Conservation (phyloP, 2,329 filamentous ascomycete genomes). For the Fonsecaea pugnacius region DNA sequence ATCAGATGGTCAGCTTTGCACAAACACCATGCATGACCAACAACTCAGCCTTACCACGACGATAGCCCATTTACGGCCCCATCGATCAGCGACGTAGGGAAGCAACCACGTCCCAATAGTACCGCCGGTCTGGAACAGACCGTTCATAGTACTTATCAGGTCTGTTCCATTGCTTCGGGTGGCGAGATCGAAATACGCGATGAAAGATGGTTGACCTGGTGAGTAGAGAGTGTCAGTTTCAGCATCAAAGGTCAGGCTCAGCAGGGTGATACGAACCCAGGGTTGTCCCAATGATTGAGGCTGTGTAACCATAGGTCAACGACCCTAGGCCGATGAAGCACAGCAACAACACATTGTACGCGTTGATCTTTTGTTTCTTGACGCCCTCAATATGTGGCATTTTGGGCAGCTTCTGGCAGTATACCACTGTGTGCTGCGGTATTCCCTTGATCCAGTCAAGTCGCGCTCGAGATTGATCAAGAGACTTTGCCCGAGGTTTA, state of each 20-base stretch:
- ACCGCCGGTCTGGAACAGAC: slow-evolving; percentile 29
- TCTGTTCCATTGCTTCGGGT: slow-evolving; percentile 31
- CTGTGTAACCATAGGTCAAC: slow-evolving; percentile 33
- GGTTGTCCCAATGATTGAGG: slow-evolving; percentile 34
- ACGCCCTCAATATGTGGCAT: background rate
- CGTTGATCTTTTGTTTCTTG: slow-evolving; percentile 27
- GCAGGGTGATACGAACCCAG: slow-evolving; percentile 31
- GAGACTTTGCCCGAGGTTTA: slow-evolving; percentile 4
- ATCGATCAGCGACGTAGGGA: slow-evolving; percentile 31
- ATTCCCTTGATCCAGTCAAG: background rate
- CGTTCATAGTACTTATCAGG: slow-evolving; percentile 32
- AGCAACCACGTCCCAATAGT: slow-evolving; percentile 29
- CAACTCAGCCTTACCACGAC: slow-evolving; percentile 23
- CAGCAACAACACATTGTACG: slow-evolving; percentile 28
- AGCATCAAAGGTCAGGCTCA: background rate
- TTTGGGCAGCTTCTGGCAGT: background rate
- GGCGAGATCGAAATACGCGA: slow-evolving; percentile 40
- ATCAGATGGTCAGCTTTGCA: slow-evolving; percentile 1
- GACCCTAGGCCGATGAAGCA: slow-evolving; percentile 31
- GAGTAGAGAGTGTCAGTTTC: background rate
- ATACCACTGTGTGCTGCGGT: background rate
- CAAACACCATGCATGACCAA: background rate
- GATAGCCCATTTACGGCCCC: slow-evolving; percentile 33
- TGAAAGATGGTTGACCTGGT: slow-evolving; percentile 50
- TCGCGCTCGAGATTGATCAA: background rate